phyloP scores from a whole-genome alignment of 176 grass and related monocot species.

The Chrysopogon serrulatus region DNA sequence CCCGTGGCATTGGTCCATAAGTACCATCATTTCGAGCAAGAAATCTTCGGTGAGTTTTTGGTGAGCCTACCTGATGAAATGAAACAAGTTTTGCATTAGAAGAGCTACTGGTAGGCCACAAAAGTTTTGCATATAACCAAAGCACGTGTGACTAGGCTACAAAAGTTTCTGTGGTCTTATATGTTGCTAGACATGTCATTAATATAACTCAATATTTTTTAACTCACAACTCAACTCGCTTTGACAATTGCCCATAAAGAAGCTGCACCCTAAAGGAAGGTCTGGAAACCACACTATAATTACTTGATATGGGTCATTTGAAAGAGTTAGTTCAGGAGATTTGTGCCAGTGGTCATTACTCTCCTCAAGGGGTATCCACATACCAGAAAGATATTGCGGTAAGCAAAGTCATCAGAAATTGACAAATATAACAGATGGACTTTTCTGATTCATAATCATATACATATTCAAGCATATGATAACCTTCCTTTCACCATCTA shows the following conservation, averaged over 20 bases:
- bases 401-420: neutral
- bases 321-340: neutral
- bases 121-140: neutral
- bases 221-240: neutral
- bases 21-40: conserved; percentile 86
- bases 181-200: neutral
- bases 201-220: neutral
- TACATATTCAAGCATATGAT: neutral
- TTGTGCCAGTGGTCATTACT: neutral
- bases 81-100: neutral
- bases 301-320: neutral
- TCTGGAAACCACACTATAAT: neutral
- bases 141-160: neutral
- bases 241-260: neutral
- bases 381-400: neutral
- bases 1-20: conserved; percentile 93
- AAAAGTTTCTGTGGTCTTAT: neutral
- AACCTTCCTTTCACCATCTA: neutral
- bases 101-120: neutral
- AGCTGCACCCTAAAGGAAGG: neutral
- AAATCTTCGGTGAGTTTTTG: conserved; percentile 91
- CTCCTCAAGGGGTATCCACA: neutral
- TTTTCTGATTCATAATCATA: neutral
- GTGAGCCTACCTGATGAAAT: conserved; percentile 79
- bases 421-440: neutral